Base-by-base conservation (phyloP, 2,329 filamentous ascomycete genomes). In the Fusarium phyllophilum region DNA sequence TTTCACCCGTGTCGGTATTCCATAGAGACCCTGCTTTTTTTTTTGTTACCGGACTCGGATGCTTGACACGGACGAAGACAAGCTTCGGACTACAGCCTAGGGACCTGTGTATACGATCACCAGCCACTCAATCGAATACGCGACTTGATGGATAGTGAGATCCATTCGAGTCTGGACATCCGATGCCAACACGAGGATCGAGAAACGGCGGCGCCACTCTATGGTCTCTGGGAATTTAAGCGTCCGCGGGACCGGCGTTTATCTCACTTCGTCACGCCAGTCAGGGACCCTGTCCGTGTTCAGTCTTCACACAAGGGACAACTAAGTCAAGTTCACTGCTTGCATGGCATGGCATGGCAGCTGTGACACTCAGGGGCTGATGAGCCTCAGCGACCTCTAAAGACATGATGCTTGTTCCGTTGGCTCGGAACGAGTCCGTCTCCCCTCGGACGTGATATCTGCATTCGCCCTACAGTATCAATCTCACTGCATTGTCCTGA, bases 231-330 rank as follows among this genome's bases (percentile, higher is more conserved):
- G 17, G 26, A 55, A n/a, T 48, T 52, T 29, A 49, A 55, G 34
- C 57, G 55, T 58, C 63, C 71, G 57, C 45, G 39, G 51, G 45
- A 51, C 65, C 36, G 51, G 54, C 65, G 54, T 70, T 67, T 75
- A 66, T 74, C 48, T 76, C 38, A 68, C 39, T 48, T 61, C 60
- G 61, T 66, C 68, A 74, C 70, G 49, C 55, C 60, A 74, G 70
- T 67, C 70, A 60, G 52, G 46, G 62, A 60, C 58, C 66, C 46
- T 70, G 68, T 29, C 45, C 66, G 18, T 38, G 24, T 38, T 38
- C 55, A 36, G 48, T 57, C 17, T 45, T 34, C 41, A 36, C 31
- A 49, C 8, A 34, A 46, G 67, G 33, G 41, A 63, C 67, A 54
- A 42, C 51, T 33, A 52, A 63, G 54, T 55, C 18, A 56, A 63